A percentile compares a stretch with the other conserved stretches of the same genome.
These are phyloP conservation scores for Aspergillus sclerotioniger DNA, from an alignment of 495 filamentous ascomycete genomes.

Conservation along the genomic window DNA sequence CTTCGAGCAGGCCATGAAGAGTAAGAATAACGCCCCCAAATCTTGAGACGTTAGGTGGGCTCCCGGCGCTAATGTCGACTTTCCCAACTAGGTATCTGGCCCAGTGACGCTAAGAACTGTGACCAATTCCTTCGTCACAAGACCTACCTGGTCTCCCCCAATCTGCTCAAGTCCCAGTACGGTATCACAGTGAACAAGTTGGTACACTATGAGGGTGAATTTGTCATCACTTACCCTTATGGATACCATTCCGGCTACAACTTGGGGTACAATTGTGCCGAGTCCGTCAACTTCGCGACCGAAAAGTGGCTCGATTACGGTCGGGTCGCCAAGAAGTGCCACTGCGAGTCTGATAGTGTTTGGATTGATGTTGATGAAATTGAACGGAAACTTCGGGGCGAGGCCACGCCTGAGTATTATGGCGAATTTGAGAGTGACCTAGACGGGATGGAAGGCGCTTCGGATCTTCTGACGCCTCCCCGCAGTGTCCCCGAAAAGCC, in stretches of 20 bases:
- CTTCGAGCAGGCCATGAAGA: constrained; percentile 95
- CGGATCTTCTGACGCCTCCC: constrained; percentile 76
- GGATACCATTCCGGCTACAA: constrained; percentile 99
- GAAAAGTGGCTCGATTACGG: constrained; percentile 93
- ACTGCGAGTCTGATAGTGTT: constrained; percentile 93
- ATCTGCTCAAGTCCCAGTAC: constrained; percentile 77
- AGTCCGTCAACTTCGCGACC: constrained; percentile 97
- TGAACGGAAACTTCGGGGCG: constrained; percentile 88
- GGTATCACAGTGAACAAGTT: constrained; percentile 93
- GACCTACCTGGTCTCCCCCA: constrained; percentile 94
- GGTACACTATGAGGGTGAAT: constrained; percentile 96
- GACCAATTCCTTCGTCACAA: constrained; percentile 97
- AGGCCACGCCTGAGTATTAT: constrained; percentile 84
- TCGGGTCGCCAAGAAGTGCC: constrained; percentile 94
- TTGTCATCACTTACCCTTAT: constrained; percentile 97
- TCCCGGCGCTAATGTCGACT: constrained; percentile 5
- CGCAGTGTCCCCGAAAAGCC: constrained; percentile 66
- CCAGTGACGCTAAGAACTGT: constrained; percentile 93
- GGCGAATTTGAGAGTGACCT: constrained; percentile 68
- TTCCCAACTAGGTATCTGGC: constrained; percentile 65
- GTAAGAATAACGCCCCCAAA: constrained; percentile 30
- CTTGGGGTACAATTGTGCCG: constrained; percentile 96
- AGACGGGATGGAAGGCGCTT: constrained; percentile 57
- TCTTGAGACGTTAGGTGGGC: not conserved
- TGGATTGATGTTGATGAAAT: constrained; percentile 97